A percentile compares a stretch with the other conserved stretches of the same genome.
Conservation (phyloP, 768 basidiomycete genomes). For the Lactarius psammicola region DNA sequence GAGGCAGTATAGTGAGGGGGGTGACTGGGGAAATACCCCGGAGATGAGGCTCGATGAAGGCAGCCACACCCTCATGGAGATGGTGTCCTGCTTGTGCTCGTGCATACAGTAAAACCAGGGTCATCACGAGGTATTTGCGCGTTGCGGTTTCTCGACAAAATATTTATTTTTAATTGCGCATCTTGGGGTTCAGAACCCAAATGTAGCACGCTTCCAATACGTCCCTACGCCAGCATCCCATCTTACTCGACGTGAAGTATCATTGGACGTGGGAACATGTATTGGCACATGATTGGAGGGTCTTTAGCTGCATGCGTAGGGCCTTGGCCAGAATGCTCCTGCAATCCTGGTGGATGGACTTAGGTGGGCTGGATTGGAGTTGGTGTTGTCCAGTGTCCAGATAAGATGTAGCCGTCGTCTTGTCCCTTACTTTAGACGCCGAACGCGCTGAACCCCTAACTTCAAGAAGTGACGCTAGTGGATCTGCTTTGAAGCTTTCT, state of each 20-base stretch:
- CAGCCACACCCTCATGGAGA: too few species aligned
- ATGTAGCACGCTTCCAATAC: not conserved
- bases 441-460: not conserved
- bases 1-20: too few species aligned
- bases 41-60: too few species aligned
- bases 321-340: not conserved
- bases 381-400: not conserved
- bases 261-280: not conserved
- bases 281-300: not conserved
- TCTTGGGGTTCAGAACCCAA: not conserved
- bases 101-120: too few species aligned
- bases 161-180: not conserved
- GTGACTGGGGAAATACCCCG: not conserved
- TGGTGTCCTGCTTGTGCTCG: too few species aligned
- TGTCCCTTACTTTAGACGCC: not conserved
- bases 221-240: not conserved
- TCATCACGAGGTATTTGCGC: too few species aligned
- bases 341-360: not conserved
- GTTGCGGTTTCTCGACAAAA: not conserved
- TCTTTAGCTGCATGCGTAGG: not conserved
- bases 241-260: not conserved
- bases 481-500: not conserved
- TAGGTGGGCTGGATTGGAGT: not conserved
- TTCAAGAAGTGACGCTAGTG: not conserved
- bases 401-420: not conserved